phyloP scores from a whole-genome alignment of 805 yeast species.

The Lachancea fermentati region DNA sequence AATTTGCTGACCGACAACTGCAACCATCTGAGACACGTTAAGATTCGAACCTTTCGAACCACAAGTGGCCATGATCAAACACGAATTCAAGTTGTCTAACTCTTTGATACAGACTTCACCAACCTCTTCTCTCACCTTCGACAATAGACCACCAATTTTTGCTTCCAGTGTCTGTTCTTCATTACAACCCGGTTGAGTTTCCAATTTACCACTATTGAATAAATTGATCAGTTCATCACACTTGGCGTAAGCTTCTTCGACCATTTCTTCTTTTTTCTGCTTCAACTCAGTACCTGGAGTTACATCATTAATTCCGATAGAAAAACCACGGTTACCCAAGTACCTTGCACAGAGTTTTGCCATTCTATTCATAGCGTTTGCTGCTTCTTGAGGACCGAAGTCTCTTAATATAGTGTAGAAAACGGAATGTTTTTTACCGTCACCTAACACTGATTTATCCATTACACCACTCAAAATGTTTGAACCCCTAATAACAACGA shows the following conservation, averaged over 20 bases:
- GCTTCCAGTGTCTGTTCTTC: slow-evolving; percentile 98
- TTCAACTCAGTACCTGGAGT: slow-evolving; percentile 83
- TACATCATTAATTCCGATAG: slow-evolving; percentile 96
- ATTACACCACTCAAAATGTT: slow-evolving; percentile 86
- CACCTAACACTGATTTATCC: slow-evolving; percentile 96
- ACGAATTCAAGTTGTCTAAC: slow-evolving; percentile 85
- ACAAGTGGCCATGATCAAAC: slow-evolving; percentile 97
- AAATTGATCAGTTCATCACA: slow-evolving; percentile 85
- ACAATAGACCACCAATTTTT: slow-evolving; percentile 89
- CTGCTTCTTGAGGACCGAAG: slow-evolving; percentile 95
- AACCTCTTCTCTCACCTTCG: slow-evolving; percentile 97
- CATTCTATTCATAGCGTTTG: slow-evolving; percentile 95
- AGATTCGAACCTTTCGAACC: slow-evolving; percentile 98
- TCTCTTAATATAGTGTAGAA: slow-evolving; percentile 93
- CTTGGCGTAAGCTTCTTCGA: slow-evolving; percentile 81
- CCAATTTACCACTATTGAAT: slow-evolving; percentile 79
- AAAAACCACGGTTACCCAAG: slow-evolving; percentile 92
- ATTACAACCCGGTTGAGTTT: slow-evolving; percentile 98
- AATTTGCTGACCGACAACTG: slow-evolving; percentile 98
- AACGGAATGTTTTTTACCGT: slow-evolving; percentile 95
- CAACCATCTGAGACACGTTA: slow-evolving; percentile 99
- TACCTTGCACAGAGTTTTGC: slow-evolving; percentile 97
- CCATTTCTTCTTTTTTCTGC: slow-evolving; percentile 76
- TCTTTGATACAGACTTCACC: slow-evolving; percentile 97
- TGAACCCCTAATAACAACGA: slow-evolving; percentile 83